These are phyloP conservation scores for Hyaloscypha bicolor DNA, from an alignment of 495 filamentous ascomycete genomes.

Conservation along the genomic window DNA sequence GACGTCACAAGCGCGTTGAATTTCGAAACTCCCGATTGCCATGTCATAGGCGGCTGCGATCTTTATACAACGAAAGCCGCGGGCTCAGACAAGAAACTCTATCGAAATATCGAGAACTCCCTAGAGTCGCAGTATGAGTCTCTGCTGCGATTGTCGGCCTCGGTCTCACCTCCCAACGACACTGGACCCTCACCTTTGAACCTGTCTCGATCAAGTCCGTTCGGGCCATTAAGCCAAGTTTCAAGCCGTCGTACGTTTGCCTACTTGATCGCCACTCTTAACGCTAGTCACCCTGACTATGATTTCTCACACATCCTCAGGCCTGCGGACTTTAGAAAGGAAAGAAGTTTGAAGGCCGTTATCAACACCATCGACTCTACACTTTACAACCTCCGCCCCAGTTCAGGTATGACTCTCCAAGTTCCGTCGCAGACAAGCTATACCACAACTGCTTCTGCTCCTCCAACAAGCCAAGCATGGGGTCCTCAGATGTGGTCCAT, in stretches of 20 bases:
- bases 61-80: conserved; percentile 97
- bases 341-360: conserved; percentile 70
- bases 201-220: conserved; percentile 81
- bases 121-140: conserved; percentile 90
- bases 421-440: conserved; percentile 37
- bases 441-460: conserved; percentile 45
- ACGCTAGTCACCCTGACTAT: conserved; percentile 95
- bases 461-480: conserved; percentile 62
- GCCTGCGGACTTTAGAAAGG: conserved; percentile 82
- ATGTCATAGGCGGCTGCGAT: conserved; percentile 89
- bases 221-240: conserved; percentile 83
- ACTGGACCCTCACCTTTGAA: conserved; percentile 63
- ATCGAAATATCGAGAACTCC: conserved; percentile 88
- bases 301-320: conserved; percentile 91
- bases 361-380: conserved; percentile 84
- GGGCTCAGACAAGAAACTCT: conserved; percentile 88
- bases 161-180: conserved; percentile 75
- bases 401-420: conserved; percentile 32
- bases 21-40: conserved; percentile 89
- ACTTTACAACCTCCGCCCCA: conserved; percentile 77
- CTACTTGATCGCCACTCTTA: conserved; percentile 96
- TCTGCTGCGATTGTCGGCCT: conserved; percentile 76
- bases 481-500: conserved; percentile 85
- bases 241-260: conserved; percentile 90
- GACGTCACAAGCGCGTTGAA: conserved; percentile 86